Evolutionary conservation across 106 monocot species (phyloP).

Genomic region (Xerophyta viscosa): DNA sequence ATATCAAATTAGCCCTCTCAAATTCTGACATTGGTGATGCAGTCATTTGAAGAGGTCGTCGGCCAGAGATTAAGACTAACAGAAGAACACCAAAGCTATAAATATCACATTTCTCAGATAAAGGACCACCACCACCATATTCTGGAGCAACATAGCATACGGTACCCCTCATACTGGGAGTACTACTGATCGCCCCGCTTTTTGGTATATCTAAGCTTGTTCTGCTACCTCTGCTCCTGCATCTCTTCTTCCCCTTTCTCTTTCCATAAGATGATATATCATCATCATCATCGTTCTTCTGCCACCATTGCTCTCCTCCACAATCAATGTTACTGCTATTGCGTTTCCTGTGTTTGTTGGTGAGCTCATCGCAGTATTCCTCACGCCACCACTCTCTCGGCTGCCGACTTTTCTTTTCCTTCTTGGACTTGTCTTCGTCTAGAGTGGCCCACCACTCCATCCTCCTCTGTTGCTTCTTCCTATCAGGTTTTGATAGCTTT

Average conservation of each 20-base stretch:
- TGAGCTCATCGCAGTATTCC: conserved; percentile 81
- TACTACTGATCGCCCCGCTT: conserved; percentile 72
- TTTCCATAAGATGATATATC: not conserved
- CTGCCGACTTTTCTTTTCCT: conserved; percentile 41
- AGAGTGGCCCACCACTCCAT: conserved; percentile 54
- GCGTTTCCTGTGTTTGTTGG: conserved; percentile 48
- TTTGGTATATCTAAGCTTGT: conserved; percentile 58
- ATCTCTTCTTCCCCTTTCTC: conserved; percentile 46
- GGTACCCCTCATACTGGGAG: conserved; percentile 96
- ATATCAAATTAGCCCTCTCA: conserved; percentile 86
- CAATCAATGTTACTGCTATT: conserved; percentile 7
- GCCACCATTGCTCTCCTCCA: conserved; percentile 50
- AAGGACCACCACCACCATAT: conserved; percentile 51
- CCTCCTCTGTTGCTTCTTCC: conserved; percentile 31
- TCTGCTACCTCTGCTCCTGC: conserved; percentile 27
- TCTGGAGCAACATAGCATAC: conserved; percentile 94
- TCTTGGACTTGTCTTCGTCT: conserved; percentile 34
- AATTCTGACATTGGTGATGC: conserved; percentile 88
- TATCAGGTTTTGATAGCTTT: conserved; percentile 15
- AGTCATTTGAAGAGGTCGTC: conserved; percentile 78
- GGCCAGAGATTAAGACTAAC: conserved; percentile 79
- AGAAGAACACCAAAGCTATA: conserved; percentile 95
- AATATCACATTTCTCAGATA: conserved; percentile 90
- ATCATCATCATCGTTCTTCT: conserved; percentile 45
- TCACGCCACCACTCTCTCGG: conserved; percentile 90